A percentile compares a stretch with the other conserved stretches of the same genome.
phyloP scores from a whole-genome alignment of 1,284 basidiomycete species.

The Caloboletus firmus region DNA sequence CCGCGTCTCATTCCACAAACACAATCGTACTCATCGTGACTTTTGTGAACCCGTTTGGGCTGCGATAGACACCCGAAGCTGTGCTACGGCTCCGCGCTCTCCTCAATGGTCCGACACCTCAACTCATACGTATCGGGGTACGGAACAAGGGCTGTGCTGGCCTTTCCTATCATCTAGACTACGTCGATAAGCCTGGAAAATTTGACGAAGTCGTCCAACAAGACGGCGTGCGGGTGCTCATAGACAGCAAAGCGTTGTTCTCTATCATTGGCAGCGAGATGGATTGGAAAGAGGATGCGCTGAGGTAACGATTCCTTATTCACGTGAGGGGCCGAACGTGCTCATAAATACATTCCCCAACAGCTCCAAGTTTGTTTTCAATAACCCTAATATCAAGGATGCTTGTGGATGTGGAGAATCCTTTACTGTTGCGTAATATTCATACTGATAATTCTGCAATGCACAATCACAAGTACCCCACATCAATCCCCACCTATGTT shows the following conservation, averaged over 20 bases:
- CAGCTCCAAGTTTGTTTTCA: constrained; percentile 90
- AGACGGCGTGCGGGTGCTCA: constrained; percentile 90
- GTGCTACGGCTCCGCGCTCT: constrained; percentile 72
- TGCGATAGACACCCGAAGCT: constrained; percentile 75
- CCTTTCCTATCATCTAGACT: constrained; percentile 96
- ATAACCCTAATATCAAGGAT: constrained; percentile 88
- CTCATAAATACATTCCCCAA: neutral
- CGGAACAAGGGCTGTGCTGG: constrained; percentile 99
- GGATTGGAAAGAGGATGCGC: constrained; percentile 94
- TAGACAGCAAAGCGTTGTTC: constrained; percentile 97
- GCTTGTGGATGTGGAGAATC: constrained; percentile 95
- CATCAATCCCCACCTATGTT: constrained; percentile 1
- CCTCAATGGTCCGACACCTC: constrained; percentile 78
- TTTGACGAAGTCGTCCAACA: constrained; percentile 99
- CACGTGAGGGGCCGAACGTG: neutral
- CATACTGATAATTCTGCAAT: constrained; percentile 5
- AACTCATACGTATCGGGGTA: constrained; percentile 93
- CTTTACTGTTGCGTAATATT: constrained; percentile 57
- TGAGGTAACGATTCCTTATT: constrained; percentile 59
- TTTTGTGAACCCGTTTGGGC: neutral
- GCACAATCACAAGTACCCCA: constrained; percentile 16
- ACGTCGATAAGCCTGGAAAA: constrained; percentile 85
- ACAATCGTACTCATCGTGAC: neutral
- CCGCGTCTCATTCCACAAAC: neutral
- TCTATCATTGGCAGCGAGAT: constrained; percentile 98